Evolutionary conservation across 2,329 filamentous ascomycete species (phyloP), one percentile per base, ranked within the genome.

Genomic region (Ophiosphaerella korrae): DNA sequence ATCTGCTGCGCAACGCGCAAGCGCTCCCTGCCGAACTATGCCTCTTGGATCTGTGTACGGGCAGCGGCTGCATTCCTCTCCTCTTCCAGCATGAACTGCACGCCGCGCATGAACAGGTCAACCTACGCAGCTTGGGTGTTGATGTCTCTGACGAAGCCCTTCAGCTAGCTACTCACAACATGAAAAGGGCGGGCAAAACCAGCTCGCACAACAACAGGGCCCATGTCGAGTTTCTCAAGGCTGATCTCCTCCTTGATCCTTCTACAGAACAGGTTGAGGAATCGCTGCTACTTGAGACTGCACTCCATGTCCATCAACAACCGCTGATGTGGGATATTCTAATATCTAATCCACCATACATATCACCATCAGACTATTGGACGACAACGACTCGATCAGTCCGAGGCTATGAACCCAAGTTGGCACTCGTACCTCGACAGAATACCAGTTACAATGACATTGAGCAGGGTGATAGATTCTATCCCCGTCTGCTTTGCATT

Each of bases 301-400:
- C 50, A 12, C 42, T 67, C 39, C 56, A 66, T 39, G 26, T 48
- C 32, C 36, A 50, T 1, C 31, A 9, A 5, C 53, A 59, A 38
- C 60, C 64, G 1, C 45, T 36, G 7, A 66, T 67, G 35, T 74
- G 71, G 71, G 67, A 95, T 55, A 75, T 97, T 3, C 74, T 99
- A 1, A 83, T 94, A 32, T 89, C 89, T 1, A 99, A 99, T 66
- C 94, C 94, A 13, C 94, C 94, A 0, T 97, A 97, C 70, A 87
- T 97, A 43, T 95, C 92, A 2, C 76, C 79, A 0, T 57, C 0
- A 3, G 83, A 82, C 7, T 92, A 89, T 64, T 74, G 79, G 34
- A 80, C 74, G 34, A 83, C 84, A 14, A 92, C 88, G 1, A 78
- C 81, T 1, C 83, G 86, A 23, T 93, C 89, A 11, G 93, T 97